These are phyloP conservation scores for Simplicillium sp. DNA, from an alignment of 2,329 filamentous ascomycete genomes.

Conservation along the genomic window DNA sequence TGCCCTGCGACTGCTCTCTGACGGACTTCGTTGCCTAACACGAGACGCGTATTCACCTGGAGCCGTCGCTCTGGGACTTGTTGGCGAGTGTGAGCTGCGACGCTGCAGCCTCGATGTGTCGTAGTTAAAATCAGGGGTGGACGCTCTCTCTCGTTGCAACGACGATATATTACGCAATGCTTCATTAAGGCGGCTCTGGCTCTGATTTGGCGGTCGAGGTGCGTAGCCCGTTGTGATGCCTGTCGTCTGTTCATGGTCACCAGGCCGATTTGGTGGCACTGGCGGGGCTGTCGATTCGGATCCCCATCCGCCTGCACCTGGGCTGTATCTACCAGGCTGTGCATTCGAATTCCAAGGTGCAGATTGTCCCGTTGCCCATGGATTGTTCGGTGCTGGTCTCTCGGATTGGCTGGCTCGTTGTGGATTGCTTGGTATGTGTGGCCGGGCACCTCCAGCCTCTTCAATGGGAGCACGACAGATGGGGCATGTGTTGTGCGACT, in stretches of 20 bases:
- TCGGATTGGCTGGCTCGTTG: too few species aligned
- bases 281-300: too few species aligned
- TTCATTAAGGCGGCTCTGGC: conserved; percentile 19
- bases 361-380: too few species aligned
- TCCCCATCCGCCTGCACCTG: too few species aligned
- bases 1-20: conserved; percentile 19
- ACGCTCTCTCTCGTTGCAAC: conserved; percentile 16
- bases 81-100: conserved; percentile 28
- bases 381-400: too few species aligned
- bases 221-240: not conserved
- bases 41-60: conserved; percentile 20
- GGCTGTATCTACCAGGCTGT: too few species aligned
- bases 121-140: conserved; percentile 17
- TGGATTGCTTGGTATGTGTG: not conserved
- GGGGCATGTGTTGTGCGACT: conserved; percentile 87
- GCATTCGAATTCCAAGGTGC: too few species aligned
- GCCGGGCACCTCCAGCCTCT: conserved; percentile 10
- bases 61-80: conserved; percentile 19
- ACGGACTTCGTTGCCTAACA: conserved; percentile 28
- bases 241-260: too few species aligned
- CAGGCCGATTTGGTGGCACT: too few species aligned
- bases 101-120: conserved; percentile 24
- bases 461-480: conserved; percentile 59
- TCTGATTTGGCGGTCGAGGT: conserved; percentile 14
- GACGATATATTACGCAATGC: conserved; percentile 19